phyloP scores from a whole-genome alignment of 2,329 filamentous ascomycete species.

The Pseudopithomyces chartarum region DNA sequence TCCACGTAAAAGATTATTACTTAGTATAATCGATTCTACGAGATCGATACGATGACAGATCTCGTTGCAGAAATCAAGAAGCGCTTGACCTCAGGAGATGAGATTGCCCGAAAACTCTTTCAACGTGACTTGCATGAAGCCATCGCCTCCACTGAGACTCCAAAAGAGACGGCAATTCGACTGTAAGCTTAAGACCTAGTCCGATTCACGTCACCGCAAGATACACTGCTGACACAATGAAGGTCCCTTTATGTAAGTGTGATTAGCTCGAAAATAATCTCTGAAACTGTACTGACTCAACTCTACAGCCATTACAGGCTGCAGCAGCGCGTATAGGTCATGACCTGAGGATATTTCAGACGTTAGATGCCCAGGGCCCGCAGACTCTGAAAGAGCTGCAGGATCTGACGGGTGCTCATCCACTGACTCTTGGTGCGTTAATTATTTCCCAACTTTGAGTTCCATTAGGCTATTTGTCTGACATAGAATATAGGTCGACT shows the following conservation, averaged over 20 bases:
- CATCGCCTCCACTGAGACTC: neutral
- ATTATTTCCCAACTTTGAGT: too few relatives aligned
- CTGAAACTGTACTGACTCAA: neutral
- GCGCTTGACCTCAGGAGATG: neutral
- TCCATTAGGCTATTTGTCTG: too few relatives aligned
- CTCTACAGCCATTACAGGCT: neutral
- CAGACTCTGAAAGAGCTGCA: too few relatives aligned
- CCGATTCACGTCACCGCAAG: neutral
- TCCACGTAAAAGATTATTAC: too few relatives aligned
- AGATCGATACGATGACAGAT: too few relatives aligned
- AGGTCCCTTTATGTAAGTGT: too few relatives aligned
- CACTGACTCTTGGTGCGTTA: too few relatives aligned
- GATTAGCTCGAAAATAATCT: too few relatives aligned
- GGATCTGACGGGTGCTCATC: too few relatives aligned
- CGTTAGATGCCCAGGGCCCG: neutral
- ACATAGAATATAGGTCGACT: neutral
- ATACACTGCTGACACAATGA: too few relatives aligned
- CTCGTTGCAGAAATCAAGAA: neutral
- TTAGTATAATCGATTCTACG: too few relatives aligned
- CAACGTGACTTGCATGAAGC: neutral
- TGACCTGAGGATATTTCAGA: slow-evolving; percentile 1
- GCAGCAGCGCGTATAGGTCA: neutral
- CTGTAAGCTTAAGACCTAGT: neutral
- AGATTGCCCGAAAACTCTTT: neutral
- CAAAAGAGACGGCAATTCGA: neutral